Evolutionary conservation across 306 rosid species (phyloP), one percentile per base, ranked within the genome.

Genomic region (Acacia melanoxylon): DNA sequence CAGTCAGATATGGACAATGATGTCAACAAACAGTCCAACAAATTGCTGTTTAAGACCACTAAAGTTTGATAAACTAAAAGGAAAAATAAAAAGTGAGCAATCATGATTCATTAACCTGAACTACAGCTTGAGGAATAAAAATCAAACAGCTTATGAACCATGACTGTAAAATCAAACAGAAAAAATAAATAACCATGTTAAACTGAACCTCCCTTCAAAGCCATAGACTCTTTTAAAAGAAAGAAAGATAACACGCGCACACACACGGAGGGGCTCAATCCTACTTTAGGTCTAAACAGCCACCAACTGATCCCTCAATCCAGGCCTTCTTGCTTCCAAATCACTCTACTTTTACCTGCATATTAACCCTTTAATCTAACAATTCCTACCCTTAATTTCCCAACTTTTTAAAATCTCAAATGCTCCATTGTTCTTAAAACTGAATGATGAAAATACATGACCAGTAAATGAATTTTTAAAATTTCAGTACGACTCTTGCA

Each of bases 11-110:
- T 72, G 59, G 77, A 67, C 51, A 44, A 72, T 77, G 73, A 66
- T 77, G 83, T 54, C 75, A 78, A 82, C 31, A 72, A 78, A 37
- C 31, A 78, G 52, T 63, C 73, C 66, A 82, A 71, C 14, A 54
- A 71, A 49, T 12, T 22, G 54, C 45, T 22, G 44, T 74, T 24
- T n/a, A 52, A 42, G 35, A 78, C 52, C 68, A 81, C 71, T 27
- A 16, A 79, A 63, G 56, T 63, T 63, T 71, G 65, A 84, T 78
- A 35, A 67, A 82, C 51, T 59, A 75, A 77, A 63, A 15, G n/a
- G 42, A 42, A 24, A 20, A 65, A 42, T 52, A 56, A 73, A 66
- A 29, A 22, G 67, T 19, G 72, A 54, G 46, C 48, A 27, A 66
- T 25, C 66, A 65, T 80, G 79, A 51, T 72, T 49, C 48, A 59